These are phyloP conservation scores for Staphylotrichum tortipilum DNA, from an alignment of 495 filamentous ascomycete genomes.

Conservation along the genomic window DNA sequence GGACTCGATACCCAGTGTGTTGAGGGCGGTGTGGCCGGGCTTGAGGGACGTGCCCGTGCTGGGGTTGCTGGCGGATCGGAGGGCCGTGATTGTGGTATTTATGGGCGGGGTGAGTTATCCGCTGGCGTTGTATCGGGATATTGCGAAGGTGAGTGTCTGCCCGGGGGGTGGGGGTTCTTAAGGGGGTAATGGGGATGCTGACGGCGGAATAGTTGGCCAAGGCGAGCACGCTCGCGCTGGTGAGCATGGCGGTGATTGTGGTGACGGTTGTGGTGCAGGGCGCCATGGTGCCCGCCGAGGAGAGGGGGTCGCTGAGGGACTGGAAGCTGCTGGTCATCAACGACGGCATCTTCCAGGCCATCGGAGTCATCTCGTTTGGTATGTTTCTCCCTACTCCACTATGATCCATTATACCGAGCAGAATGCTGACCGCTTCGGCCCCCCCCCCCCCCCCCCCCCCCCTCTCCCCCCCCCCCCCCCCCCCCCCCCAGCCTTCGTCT, in stretches of 20 bases:
- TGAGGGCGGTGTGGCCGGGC: constrained; percentile 71
- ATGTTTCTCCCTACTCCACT: constrained; percentile 18
- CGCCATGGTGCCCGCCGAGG: constrained; percentile 57
- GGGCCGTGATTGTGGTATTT: constrained; percentile 77
- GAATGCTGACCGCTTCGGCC: too few relatives aligned
- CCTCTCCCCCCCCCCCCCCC: too few relatives aligned
- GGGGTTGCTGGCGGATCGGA: constrained; percentile 70
- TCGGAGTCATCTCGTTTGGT: constrained; percentile 97
- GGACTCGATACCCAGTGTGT: constrained; percentile 86
- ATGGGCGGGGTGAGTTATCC: constrained; percentile 84
- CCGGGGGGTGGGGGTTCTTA: background rate
- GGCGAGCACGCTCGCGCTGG: constrained; percentile 81
- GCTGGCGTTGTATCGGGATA: constrained; percentile 86
- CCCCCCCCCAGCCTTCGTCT: constrained; percentile 62
- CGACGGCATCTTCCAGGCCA: constrained; percentile 82
- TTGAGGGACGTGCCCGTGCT: constrained; percentile 65
- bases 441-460: too few relatives aligned
- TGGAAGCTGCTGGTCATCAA: constrained; percentile 60
- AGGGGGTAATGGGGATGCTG: background rate
- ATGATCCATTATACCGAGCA: too few relatives aligned
- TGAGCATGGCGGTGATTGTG: constrained; percentile 87
- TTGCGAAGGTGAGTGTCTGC: constrained; percentile 67
- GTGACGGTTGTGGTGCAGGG: constrained; percentile 84
- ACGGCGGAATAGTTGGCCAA: constrained; percentile 63
- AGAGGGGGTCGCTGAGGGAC: constrained; percentile 57